Base-by-base conservation (phyloP, 2,329 filamentous ascomycete genomes). In the Penicillium palitans region DNA sequence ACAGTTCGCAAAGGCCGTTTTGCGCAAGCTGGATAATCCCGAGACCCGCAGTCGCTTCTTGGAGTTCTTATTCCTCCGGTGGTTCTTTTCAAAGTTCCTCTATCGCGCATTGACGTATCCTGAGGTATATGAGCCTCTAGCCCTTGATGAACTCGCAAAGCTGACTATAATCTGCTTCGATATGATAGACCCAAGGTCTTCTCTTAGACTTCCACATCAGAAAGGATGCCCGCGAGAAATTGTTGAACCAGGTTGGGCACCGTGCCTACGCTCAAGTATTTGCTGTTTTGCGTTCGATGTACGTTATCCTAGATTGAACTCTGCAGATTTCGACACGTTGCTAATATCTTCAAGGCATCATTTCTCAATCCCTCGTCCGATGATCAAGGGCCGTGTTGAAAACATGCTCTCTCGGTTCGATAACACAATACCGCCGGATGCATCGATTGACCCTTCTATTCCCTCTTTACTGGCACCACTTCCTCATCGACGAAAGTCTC, bases 151-250 rank as follows among this genome's bases (percentile, higher is more conserved):
- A 44, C 33, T 45, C 33, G 47, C 17, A 41, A 35, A 19, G 13
- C 50, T 47, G 62, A 68, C 45, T 66, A 78, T 78, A 64, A 79
- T 70, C 45, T 52, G n/a, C 59, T 35, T 62, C 21, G 29, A 7
- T 24, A 2, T 17, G 6, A 37, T 66, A 87, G 84, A 80, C 80
- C 19, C 80, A 84, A 59, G 83, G 82, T 49, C 79, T 87, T 61
- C 88, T 98, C 80, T 84, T 91, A 57, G 91, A 96, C 68, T 93
- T 96, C 73, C 91, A 96, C 77, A 91, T 98, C 68, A 93, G 90
- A 50, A 91, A 96, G 66, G 91, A 93, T 75, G 92, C 91, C 42
- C 86, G 95, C 44, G 90, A 96, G 69, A 93, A 82, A 63, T 82
- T 87, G 49, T 77, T 87, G 58, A 82, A 83, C 61, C 89, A 93